These are phyloP conservation scores for Castanea mollissima DNA, from an alignment of 306 rosid species.

Conservation along the genomic window DNA sequence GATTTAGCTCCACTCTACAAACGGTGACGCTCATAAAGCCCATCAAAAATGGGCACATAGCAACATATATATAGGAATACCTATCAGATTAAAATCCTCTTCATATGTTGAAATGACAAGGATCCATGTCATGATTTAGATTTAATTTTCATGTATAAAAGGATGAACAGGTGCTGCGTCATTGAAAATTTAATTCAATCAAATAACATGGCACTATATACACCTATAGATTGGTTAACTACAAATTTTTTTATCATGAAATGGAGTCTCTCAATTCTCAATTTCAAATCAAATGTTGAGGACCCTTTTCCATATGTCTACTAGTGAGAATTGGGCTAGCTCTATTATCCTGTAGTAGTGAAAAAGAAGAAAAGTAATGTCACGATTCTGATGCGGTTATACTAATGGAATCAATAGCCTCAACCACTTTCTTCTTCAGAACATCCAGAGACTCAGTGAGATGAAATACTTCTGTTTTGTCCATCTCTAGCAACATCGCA, in stretches of 20 bases:
- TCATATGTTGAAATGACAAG: too few relatives aligned
- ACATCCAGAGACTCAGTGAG: slow-evolving; percentile 33
- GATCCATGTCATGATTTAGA: too few relatives aligned
- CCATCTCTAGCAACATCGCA: slow-evolving; percentile 45
- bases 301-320: background rate
- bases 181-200: too few relatives aligned
- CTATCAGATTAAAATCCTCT: too few relatives aligned
- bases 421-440: slow-evolving; percentile 33
- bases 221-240: too few relatives aligned
- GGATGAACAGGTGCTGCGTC: too few relatives aligned
- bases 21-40: background rate
- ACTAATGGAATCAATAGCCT: slow-evolving; percentile 37
- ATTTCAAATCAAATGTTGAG: too few relatives aligned
- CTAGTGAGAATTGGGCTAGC: background rate
- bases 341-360: background rate
- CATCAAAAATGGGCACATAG: background rate
- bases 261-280: too few relatives aligned
- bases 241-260: too few relatives aligned
- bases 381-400: slow-evolving; percentile 11
- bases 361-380: background rate
- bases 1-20: too few relatives aligned
- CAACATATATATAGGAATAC: background rate
- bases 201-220: too few relatives aligned
- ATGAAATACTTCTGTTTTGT: slow-evolving; percentile 31
- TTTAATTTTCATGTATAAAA: too few relatives aligned